Evolutionary conservation across 495 filamentous ascomycete species (phyloP).

Genomic region (Penicillium soppii): DNA sequence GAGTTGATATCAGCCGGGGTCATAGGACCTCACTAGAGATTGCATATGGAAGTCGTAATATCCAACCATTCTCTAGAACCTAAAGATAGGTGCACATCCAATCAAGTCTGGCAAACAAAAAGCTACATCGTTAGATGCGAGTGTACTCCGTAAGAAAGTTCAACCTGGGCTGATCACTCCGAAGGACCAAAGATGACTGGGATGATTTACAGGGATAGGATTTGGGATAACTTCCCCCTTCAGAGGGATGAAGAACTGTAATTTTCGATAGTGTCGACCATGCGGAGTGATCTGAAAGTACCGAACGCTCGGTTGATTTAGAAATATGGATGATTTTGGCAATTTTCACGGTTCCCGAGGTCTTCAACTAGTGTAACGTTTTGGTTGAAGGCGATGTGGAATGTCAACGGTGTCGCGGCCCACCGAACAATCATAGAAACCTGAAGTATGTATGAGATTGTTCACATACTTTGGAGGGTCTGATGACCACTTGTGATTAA

Average conservation of each 20-base stretch:
- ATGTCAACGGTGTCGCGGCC: conserved; percentile 6
- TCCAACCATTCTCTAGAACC: conserved; percentile 5
- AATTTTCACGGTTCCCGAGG: conserved; percentile 1
- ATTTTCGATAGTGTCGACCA: background rate
- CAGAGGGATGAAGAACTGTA: background rate
- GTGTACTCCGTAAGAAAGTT: conserved; percentile 7
- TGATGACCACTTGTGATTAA: conserved; percentile 6
- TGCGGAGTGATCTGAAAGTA: background rate
- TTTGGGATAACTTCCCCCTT: conserved; percentile 1
- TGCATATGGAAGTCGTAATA: conserved; percentile 3
- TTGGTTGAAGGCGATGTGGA: background rate
- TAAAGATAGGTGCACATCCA: background rate
- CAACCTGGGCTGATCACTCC: conserved; percentile 10
- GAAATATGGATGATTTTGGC: background rate
- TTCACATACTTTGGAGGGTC: background rate
- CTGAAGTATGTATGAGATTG: background rate
- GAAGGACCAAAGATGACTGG: conserved; percentile 4
- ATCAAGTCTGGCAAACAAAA: background rate
- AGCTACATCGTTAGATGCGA: background rate
- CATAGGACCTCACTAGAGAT: conserved; percentile 14
- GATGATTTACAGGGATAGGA: conserved; percentile 1
- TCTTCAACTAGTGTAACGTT: conserved; percentile 18
- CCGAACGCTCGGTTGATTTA: conserved; percentile 2
- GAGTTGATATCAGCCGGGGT: conserved; percentile 17
- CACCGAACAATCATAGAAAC: conserved; percentile 9